A percentile compares a stretch with the other conserved stretches of the same genome.
Evolutionary conservation across 1,139 yeast species (phyloP).

Genomic region (Nakaseomyces glabratus): DNA sequence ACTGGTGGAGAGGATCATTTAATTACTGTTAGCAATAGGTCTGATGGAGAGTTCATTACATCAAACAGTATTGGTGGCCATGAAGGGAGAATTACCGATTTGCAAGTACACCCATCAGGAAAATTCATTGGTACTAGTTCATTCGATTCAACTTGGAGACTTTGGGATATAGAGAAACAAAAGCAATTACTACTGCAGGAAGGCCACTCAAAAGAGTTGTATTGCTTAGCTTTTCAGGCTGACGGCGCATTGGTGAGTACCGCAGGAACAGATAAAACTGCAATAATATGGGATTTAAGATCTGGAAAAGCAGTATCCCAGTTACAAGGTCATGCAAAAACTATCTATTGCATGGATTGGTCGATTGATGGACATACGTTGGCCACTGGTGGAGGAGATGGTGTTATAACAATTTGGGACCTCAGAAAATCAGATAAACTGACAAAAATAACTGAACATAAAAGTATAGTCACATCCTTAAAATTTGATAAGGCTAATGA

Average conservation of each 20-base stretch:
- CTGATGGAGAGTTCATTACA: conserved; percentile 16
- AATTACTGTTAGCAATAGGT: conserved; percentile 40
- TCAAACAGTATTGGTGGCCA: conserved; percentile 35
- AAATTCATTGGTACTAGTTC: conserved; percentile 59
- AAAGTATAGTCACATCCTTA: conserved; percentile 60
- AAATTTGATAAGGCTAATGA: conserved; percentile 44
- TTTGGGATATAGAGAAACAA: conserved; percentile 62
- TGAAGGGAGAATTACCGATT: conserved; percentile 48
- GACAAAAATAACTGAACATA: conserved; percentile 67
- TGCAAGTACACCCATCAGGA: conserved; percentile 59
- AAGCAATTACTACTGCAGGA: conserved; percentile 54
- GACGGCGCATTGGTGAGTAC: conserved; percentile 74
- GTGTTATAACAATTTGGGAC: conserved; percentile 81
- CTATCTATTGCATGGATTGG: conserved; percentile 68
- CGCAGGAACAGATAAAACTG: conserved; percentile 73
- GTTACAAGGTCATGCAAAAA: conserved; percentile 60
- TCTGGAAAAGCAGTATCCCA: conserved; percentile 59
- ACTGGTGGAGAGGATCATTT: conserved; percentile 64
- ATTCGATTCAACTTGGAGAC: conserved; percentile 78
- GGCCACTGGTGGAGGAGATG: conserved; percentile 82
- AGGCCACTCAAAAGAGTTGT: conserved; percentile 76
- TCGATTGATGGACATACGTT: conserved; percentile 65
- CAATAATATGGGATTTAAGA: conserved; percentile 78
- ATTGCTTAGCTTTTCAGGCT: conserved; percentile 53
- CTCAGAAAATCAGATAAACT: conserved; percentile 42